phyloP scores from a whole-genome alignment of 345 rosid species.

The Aquilaria sinensis region DNA sequence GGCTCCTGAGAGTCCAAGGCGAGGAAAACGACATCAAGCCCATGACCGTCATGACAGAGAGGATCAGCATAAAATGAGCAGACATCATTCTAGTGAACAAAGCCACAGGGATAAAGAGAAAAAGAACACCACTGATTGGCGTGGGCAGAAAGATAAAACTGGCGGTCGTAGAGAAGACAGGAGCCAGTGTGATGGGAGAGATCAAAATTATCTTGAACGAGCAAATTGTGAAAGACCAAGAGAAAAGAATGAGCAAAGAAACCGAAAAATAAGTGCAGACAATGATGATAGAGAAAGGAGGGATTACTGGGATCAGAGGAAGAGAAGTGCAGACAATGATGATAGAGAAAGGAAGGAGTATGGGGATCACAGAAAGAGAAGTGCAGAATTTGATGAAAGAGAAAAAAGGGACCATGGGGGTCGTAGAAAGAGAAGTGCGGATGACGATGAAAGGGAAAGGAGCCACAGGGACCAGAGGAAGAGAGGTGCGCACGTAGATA shows the following conservation, averaged over 20 bases:
- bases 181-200: slow-evolving; percentile 23
- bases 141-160: slow-evolving; percentile 29
- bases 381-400: slow-evolving; percentile 9
- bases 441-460: slow-evolving; percentile 10
- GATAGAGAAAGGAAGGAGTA: slow-evolving; percentile 14
- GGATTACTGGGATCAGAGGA: slow-evolving; percentile 17
- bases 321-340: slow-evolving; percentile 19
- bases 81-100: slow-evolving; percentile 26
- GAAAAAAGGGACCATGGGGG: slow-evolving; percentile 14
- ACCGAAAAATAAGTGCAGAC: slow-evolving; percentile 24
- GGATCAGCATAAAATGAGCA: slow-evolving; percentile 24
- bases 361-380: slow-evolving; percentile 25
- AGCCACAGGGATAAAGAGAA: slow-evolving; percentile 26
- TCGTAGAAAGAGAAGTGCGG: slow-evolving; percentile 9
- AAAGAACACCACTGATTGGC: slow-evolving; percentile 22
- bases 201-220: slow-evolving; percentile 20
- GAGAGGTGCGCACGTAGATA: slow-evolving; percentile 16
- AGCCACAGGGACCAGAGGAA: slow-evolving; percentile 15
- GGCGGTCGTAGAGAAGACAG: slow-evolving; percentile 24
- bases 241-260: slow-evolving; percentile 30
- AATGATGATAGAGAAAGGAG: slow-evolving; percentile 15
- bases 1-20: slow-evolving; percentile 36
- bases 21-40: slow-evolving; percentile 31
- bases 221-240: slow-evolving; percentile 22
- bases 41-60: slow-evolving; percentile 28